Conservation (phyloP, 352 stramenopile species). For the Phytophthora chlamydospora region DNA sequence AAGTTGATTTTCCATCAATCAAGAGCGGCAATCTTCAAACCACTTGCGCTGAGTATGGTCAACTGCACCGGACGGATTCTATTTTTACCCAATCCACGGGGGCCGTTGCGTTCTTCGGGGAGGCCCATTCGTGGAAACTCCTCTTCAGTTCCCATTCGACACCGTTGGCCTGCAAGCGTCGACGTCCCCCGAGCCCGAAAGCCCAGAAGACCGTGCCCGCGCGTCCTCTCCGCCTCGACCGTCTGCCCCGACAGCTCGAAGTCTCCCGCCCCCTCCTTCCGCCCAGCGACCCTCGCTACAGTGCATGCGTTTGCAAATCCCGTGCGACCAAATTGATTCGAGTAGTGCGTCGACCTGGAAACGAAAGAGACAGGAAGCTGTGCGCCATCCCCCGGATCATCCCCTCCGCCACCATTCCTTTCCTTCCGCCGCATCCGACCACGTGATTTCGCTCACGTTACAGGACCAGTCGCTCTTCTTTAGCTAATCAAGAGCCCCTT, state of each 20-base stretch:
- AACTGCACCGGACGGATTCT: slow-evolving; percentile 9
- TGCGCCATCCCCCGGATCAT: slow-evolving; percentile 46
- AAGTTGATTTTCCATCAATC: too few relatives aligned
- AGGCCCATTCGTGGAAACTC: slow-evolving; percentile 2
- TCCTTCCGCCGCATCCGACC: slow-evolving; percentile 12
- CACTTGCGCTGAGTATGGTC: too few relatives aligned
- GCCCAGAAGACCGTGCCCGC: not conserved
- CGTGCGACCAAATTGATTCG: slow-evolving; percentile 75
- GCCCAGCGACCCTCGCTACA: slow-evolving; percentile 44
- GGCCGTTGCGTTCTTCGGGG: slow-evolving; percentile 14
- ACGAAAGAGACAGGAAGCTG: slow-evolving; percentile 71
- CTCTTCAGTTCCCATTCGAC: slow-evolving; percentile 35
- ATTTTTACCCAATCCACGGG: slow-evolving; percentile 20
- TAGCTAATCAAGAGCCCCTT: slow-evolving; percentile 32
- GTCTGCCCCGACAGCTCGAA: slow-evolving; percentile 13
- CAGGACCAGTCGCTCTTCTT: slow-evolving; percentile 39
- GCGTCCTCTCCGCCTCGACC: slow-evolving; percentile 6
- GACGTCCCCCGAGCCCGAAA: slow-evolving; percentile 14
- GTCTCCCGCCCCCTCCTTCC: slow-evolving; percentile 9
- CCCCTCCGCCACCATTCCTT: slow-evolving; percentile 45
- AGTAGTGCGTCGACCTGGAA: slow-evolving; percentile 75
- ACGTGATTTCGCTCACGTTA: slow-evolving; percentile 49
- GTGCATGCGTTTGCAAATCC: slow-evolving; percentile 91
- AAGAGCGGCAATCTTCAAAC: too few relatives aligned
- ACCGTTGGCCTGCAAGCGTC: slow-evolving; percentile 45